These are phyloP conservation scores for Ambrosiella cleistominuta DNA, from an alignment of 2,329 filamentous ascomycete genomes.

Conservation along the genomic window DNA sequence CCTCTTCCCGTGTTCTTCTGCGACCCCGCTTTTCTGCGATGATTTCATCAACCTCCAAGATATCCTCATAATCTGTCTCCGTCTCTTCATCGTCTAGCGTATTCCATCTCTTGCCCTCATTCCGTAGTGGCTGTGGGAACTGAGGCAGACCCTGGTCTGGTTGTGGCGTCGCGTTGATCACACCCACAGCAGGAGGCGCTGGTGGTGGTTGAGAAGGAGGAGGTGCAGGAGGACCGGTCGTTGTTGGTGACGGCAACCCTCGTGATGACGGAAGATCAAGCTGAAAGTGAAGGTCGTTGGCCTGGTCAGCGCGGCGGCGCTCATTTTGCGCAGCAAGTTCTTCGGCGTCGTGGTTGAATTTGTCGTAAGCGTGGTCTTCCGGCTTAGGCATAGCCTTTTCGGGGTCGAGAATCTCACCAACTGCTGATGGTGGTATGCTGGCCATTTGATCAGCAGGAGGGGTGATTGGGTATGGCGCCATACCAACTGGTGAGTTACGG, in stretches of 20 bases:
- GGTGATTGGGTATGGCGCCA: conserved; percentile 48
- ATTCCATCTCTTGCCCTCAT: conserved; percentile 31
- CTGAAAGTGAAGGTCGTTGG: conserved; percentile 32
- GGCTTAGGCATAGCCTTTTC: conserved; percentile 42
- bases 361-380: conserved; percentile 39
- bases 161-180: conserved; percentile 27
- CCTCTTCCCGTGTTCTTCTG: conserved; percentile 71
- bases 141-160: conserved; percentile 29
- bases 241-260: conserved; percentile 22
- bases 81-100: conserved; percentile 35
- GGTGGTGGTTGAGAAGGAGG: conserved; percentile 35
- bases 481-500: conserved; percentile 37
- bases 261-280: conserved; percentile 37
- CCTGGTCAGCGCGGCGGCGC: conserved; percentile 28
- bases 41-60: conserved; percentile 51
- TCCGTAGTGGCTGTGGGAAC: conserved; percentile 44
- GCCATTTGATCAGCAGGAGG: conserved; percentile 36
- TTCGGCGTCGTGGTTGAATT: conserved; percentile 37
- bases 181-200: conserved; percentile 19
- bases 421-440: conserved; percentile 25
- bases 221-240: conserved; percentile 31
- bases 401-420: conserved; percentile 36
- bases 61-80: conserved; percentile 71
- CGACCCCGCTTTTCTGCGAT: conserved; percentile 49
- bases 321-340: conserved; percentile 28